These are phyloP conservation scores for Tulasnella calospora DNA, from an alignment of 768 basidiomycete species.

Conservation along the genomic window DNA sequence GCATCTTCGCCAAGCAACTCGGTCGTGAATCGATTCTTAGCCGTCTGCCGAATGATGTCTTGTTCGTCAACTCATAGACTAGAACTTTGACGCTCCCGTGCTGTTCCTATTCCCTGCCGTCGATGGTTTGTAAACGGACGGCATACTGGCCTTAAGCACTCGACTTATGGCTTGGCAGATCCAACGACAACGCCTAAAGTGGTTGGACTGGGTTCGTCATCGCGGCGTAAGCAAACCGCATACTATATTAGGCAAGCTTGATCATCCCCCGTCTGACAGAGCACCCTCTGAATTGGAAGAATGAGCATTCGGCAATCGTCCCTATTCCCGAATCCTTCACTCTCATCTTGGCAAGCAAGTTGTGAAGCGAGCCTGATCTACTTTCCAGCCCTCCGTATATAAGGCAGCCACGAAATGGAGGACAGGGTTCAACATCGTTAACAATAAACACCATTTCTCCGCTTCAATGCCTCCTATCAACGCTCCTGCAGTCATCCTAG, in stretches of 20 bases:
- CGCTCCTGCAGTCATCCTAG: conserved; percentile 26
- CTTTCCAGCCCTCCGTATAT: background rate
- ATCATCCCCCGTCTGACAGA: background rate
- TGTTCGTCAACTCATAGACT: background rate
- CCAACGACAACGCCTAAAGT: too few relatives aligned
- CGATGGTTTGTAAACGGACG: background rate
- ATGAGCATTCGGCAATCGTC: background rate
- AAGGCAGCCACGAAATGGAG: background rate
- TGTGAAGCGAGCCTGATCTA: background rate
- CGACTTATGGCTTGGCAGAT: background rate
- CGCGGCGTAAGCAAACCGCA: background rate
- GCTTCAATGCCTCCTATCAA: conserved; percentile 13
- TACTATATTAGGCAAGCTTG: background rate
- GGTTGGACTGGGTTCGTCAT: background rate
- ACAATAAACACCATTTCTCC: background rate
- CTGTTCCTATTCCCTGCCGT: background rate
- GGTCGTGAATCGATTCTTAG: background rate
- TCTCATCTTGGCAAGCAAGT: background rate
- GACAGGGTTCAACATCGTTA: too few relatives aligned
- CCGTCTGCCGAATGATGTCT: background rate
- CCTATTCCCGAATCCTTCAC: background rate
- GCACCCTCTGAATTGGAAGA: background rate
- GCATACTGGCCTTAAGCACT: background rate
- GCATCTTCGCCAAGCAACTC: background rate
- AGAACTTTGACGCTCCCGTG: background rate